A percentile compares a stretch with the other conserved stretches of the same genome.
Evolutionary conservation across 192 early-diverging fungal species (phyloP).

Genomic region (Funneliformis geosporum): DNA sequence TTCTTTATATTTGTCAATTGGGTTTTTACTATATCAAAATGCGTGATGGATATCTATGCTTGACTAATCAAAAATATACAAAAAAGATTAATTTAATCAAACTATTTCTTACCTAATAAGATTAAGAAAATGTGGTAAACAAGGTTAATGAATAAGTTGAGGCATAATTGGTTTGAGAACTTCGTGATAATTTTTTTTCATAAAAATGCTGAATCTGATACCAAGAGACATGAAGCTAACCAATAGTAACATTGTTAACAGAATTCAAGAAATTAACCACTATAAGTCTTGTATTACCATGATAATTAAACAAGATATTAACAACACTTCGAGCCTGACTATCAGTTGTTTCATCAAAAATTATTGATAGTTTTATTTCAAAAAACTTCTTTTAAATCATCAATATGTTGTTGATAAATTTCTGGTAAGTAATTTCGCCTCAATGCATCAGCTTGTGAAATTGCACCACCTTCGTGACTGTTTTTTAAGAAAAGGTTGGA

Average conservation of each 20-base stretch:
- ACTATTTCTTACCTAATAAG: no score
- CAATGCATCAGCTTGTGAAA: neutral
- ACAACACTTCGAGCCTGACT: neutral
- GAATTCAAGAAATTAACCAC: neutral
- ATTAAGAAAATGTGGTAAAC: neutral
- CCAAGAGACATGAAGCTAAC: neutral
- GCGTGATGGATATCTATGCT: no score
- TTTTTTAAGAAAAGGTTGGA: neutral
- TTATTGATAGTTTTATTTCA: neutral
- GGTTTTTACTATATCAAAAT: no score
- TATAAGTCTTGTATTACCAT: neutral
- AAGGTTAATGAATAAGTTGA: neutral
- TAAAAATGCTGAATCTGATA: neutral
- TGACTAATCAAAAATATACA: no score
- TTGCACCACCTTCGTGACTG: neutral
- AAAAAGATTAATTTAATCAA: no score
- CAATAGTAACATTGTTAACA: neutral
- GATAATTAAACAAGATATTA: constrained; percentile 1
- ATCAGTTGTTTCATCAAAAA: neutral
- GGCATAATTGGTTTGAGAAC: neutral
- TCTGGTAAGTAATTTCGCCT: neutral
- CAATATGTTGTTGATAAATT: neutral
- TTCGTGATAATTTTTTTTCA: neutral
- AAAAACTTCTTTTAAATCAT: neutral
- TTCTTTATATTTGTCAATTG: no score